These are phyloP conservation scores for Aspergillus carbonarius DNA, from an alignment of 2,329 filamentous ascomycete species.

Conservation along the genomic window DNA sequence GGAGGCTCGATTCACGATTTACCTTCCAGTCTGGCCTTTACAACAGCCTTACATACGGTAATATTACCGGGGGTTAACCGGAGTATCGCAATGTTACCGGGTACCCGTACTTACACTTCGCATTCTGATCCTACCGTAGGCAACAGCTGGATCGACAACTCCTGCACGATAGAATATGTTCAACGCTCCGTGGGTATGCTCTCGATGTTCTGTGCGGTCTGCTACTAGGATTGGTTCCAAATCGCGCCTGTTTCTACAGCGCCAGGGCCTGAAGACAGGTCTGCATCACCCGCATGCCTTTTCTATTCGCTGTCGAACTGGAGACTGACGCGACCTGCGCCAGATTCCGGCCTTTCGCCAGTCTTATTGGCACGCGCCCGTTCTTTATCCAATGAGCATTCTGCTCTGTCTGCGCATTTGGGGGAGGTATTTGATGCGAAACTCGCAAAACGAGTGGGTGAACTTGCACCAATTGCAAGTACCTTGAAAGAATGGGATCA, in stretches of 20 bases:
- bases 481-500: slow-evolving; percentile 59
- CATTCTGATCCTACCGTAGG: background rate
- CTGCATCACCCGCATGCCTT: slow-evolving; percentile 27
- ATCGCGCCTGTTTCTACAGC: slow-evolving; percentile 21
- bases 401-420: slow-evolving; percentile 52
- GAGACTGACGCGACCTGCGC: background rate
- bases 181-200: slow-evolving; percentile 46
- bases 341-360: slow-evolving; percentile 48
- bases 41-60: slow-evolving; percentile 18
- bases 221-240: slow-evolving; percentile 33
- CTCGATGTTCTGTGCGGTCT: slow-evolving; percentile 46
- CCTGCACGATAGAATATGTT: slow-evolving; percentile 35
- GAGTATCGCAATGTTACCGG: background rate
- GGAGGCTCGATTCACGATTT: slow-evolving; percentile 1
- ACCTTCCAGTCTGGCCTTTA: slow-evolving; percentile 41
- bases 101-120: background rate
- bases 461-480: slow-evolving; percentile 53
- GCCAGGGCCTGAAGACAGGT: slow-evolving; percentile 32
- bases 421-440: slow-evolving; percentile 56
- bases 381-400: slow-evolving; percentile 56
- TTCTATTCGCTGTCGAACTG: background rate
- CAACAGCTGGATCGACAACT: background rate
- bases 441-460: slow-evolving; percentile 58
- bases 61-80: background rate
- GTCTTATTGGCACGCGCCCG: slow-evolving; percentile 58